phyloP scores from a whole-genome alignment of 805 yeast genomes.

The Millerozyma miso region DNA sequence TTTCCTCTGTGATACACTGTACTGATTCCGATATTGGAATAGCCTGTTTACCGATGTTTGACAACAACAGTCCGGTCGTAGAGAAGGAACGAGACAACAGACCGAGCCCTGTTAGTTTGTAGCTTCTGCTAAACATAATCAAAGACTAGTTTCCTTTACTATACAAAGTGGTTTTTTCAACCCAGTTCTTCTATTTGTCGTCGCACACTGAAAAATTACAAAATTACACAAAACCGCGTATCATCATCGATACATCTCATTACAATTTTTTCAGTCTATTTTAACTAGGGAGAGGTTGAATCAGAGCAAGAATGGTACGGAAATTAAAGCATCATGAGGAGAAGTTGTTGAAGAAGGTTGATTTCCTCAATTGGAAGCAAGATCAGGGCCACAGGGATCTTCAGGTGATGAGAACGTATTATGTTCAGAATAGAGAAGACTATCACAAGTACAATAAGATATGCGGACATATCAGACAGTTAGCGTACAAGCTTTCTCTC shows the following conservation, averaged over 20 bases:
- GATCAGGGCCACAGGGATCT: constrained; percentile 93
- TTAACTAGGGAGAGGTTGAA: neutral
- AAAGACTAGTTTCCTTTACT: neutral
- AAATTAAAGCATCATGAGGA: constrained; percentile 92
- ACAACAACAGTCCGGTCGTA: constrained; percentile 19
- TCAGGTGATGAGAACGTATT: constrained; percentile 94
- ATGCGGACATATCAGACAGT: constrained; percentile 85
- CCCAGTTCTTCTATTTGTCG: neutral
- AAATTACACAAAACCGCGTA: constrained; percentile 1
- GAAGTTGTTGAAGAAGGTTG: constrained; percentile 90
- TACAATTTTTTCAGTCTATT: neutral
- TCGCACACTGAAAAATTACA: neutral
- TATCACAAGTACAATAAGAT: constrained; percentile 90
- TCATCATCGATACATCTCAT: neutral
- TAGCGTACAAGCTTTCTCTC: constrained; percentile 81
- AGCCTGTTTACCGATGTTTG: constrained; percentile 82
- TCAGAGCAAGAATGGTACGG: constrained; percentile 59
- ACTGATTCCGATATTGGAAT: constrained; percentile 65
- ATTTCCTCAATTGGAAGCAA: constrained; percentile 95
- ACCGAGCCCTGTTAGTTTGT: neutral
- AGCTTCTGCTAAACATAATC: neutral
- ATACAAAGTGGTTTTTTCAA: neutral
- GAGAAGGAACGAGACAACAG: constrained; percentile 12
- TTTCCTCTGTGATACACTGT: constrained; percentile 39
- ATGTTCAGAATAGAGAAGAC: constrained; percentile 91